Percentiles rank a stretch among this genome's conserved stretches.
Conservation (phyloP, 805 yeast genomes). For the Ogataea pini region DNA sequence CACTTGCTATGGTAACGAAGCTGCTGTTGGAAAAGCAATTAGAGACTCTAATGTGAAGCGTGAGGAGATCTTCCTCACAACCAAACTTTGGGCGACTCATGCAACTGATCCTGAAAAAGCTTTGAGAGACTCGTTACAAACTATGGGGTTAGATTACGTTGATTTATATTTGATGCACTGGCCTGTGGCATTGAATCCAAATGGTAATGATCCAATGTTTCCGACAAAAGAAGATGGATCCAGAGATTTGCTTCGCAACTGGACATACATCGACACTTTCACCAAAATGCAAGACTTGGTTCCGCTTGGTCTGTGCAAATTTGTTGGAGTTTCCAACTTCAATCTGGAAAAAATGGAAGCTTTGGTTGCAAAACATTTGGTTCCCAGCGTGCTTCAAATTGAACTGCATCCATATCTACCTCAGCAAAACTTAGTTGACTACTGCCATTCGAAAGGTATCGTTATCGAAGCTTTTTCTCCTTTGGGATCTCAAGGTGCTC, state of each 20-base stretch:
- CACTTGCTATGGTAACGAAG: conserved; percentile 41
- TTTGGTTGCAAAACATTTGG: conserved; percentile 37
- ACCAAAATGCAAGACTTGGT: conserved; percentile 66
- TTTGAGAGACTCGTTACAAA: conserved; percentile 38
- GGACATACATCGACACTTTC: conserved; percentile 65
- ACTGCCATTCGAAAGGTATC: conserved; percentile 33
- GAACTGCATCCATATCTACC: conserved; percentile 46
- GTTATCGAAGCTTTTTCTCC: conserved; percentile 44
- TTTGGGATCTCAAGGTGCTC: conserved; percentile 44
- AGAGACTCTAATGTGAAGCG: conserved; percentile 13
- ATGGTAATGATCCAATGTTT: conserved; percentile 17
- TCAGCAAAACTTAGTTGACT: conserved; percentile 35
- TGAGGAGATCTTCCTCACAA: conserved; percentile 21
- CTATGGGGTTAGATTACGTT: conserved; percentile 42
- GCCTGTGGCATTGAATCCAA: conserved; percentile 38
- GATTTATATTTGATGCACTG: conserved; percentile 48
- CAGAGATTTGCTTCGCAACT: conserved; percentile 13
- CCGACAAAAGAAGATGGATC: conserved; percentile 31
- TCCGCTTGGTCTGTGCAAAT: conserved; percentile 41
- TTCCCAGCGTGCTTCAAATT: conserved; percentile 46
- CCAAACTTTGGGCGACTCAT: conserved; percentile 24
- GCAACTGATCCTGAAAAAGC: conserved; percentile 37
- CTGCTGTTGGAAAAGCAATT: conserved; percentile 44
- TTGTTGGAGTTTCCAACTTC: conserved; percentile 47
- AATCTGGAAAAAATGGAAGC: conserved; percentile 31